phyloP scores from a whole-genome alignment of 495 filamentous ascomycete genomes.

The Ramalina intermedia region DNA sequence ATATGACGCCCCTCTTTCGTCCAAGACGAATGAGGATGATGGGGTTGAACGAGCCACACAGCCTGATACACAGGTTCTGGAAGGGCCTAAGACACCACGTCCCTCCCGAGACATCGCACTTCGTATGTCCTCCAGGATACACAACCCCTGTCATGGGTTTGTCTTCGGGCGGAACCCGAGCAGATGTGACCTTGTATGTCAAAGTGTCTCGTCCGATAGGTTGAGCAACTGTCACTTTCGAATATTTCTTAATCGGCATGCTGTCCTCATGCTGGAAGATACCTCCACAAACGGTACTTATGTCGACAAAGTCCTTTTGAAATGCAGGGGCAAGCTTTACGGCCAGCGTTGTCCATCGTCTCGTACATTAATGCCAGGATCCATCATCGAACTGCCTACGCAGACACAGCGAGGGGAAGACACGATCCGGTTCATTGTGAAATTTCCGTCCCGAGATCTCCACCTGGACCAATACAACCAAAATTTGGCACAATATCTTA shows the following conservation, averaged over 20 bases:
- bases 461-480: slow-evolving; percentile 40
- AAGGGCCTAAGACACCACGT: slow-evolving; percentile 16
- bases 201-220: slow-evolving; percentile 35
- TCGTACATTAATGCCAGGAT: slow-evolving; percentile 56
- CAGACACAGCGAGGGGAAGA: slow-evolving; percentile 28
- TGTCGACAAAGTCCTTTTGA: slow-evolving; percentile 55
- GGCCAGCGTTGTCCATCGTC: slow-evolving; percentile 12
- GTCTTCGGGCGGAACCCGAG: slow-evolving; percentile 62
- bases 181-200: slow-evolving; percentile 59
- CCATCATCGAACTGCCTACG: slow-evolving; percentile 55
- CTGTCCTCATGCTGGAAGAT: slow-evolving; percentile 80
- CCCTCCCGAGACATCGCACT: slow-evolving; percentile 63
- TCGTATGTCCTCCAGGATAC: slow-evolving; percentile 56
- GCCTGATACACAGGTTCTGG: slow-evolving; percentile 26
- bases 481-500: slow-evolving; percentile 43
- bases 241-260: slow-evolving; percentile 68
- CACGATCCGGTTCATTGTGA: slow-evolving; percentile 60
- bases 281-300: slow-evolving; percentile 84
- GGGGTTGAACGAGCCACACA: neutral
- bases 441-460: slow-evolving; percentile 60
- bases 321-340: slow-evolving; percentile 20
- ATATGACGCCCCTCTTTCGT: neutral
- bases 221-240: slow-evolving; percentile 87
- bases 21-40: slow-evolving; percentile 4
- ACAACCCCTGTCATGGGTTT: slow-evolving; percentile 54